Conservation (phyloP, 371 early-diverging fungal species). For the Coemansia sp. region DNA sequence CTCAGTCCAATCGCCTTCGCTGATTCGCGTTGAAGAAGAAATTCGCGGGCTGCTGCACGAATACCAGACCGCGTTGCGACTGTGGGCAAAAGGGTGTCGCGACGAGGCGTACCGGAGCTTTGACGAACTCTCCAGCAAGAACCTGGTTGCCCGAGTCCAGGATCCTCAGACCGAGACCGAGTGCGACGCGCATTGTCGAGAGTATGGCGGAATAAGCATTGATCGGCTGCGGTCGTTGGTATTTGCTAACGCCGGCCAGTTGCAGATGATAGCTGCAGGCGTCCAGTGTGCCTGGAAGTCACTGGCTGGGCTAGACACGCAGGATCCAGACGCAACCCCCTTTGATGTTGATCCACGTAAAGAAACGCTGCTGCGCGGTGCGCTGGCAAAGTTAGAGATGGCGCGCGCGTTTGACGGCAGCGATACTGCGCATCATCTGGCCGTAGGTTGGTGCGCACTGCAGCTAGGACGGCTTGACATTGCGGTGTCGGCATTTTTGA, state of each 20-base stretch:
- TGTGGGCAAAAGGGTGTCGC: constrained; percentile 19
- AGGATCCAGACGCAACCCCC: background rate
- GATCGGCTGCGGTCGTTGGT: constrained; percentile 27
- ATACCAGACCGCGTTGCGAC: constrained; percentile 22
- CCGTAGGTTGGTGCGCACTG: constrained; percentile 38
- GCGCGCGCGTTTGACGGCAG: constrained; percentile 16
- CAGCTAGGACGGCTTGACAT: constrained; percentile 26
- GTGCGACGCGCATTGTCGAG: constrained; percentile 37
- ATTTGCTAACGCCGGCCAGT: constrained; percentile 11
- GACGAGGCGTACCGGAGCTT: constrained; percentile 18
- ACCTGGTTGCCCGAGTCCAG: constrained; percentile 12
- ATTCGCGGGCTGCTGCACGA: constrained; percentile 18
- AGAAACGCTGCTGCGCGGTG: background rate
- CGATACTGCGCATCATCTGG: constrained; percentile 12
- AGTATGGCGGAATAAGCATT: constrained; percentile 38
- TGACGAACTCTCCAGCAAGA: constrained; percentile 5
- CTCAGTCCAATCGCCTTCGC: background rate
- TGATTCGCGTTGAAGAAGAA: constrained; percentile 30
- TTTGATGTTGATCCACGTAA: background rate
- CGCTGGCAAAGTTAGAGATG: constrained; percentile 8
- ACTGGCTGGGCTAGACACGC: background rate
- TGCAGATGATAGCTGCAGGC: constrained; percentile 3
- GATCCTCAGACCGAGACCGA: constrained; percentile 28
- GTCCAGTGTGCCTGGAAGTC: background rate
- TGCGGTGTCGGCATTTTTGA: constrained; percentile 22